Percentiles rank a stretch among this genome's conserved stretches.
These are phyloP conservation scores for Fraxinus paxiana DNA, from an alignment of 305 asterid genomes.

Conservation along the genomic window DNA sequence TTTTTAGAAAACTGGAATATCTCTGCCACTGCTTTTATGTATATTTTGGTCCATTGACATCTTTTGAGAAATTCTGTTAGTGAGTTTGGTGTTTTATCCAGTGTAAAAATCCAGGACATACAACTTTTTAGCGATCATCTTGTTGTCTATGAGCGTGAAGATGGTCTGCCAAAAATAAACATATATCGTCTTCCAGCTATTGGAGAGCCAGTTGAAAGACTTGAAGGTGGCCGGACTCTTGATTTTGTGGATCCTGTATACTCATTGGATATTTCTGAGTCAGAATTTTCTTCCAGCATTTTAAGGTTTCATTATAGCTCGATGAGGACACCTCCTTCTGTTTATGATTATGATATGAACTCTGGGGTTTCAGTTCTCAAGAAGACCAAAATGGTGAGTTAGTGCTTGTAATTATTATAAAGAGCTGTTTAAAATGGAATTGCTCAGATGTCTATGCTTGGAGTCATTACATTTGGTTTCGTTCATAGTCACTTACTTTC, in stretches of 20 bases:
- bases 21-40: not conserved
- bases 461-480: constrained; percentile 16
- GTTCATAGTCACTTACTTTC: constrained; percentile 12
- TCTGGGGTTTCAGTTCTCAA: constrained; percentile 75
- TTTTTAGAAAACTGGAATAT: constrained; percentile 4
- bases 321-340: constrained; percentile 82
- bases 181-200: constrained; percentile 62
- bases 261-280: constrained; percentile 56
- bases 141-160: constrained; percentile 76
- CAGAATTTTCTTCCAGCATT: constrained; percentile 71
- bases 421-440: constrained; percentile 5
- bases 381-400: constrained; percentile 73
- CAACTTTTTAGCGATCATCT: constrained; percentile 69
- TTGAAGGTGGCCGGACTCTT: constrained; percentile 64
- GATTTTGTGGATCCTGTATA: constrained; percentile 75
- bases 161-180: constrained; percentile 69
- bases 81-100: constrained; percentile 39
- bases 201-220: constrained; percentile 65
- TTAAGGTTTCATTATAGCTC: constrained; percentile 75
- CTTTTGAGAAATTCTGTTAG: constrained; percentile 16
- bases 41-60: not conserved
- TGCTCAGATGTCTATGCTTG: constrained; percentile 8
- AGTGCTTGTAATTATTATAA: constrained; percentile 8
- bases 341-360: constrained; percentile 86
- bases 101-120: constrained; percentile 76